These are phyloP conservation scores for Backusella morwellensis DNA, from an alignment of 192 early-diverging fungal genomes.

Conservation along the genomic window DNA sequence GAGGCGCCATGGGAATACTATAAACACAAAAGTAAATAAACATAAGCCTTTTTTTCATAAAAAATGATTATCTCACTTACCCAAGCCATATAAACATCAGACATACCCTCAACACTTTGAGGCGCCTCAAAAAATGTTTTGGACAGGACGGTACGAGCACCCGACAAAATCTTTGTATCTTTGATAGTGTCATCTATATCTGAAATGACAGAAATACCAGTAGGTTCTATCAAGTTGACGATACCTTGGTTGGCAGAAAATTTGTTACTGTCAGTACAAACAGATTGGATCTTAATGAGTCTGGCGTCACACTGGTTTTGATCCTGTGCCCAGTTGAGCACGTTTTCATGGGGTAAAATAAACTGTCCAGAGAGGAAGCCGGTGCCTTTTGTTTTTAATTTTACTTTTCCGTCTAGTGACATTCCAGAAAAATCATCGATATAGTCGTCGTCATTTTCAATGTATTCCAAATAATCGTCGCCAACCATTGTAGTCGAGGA, in stretches of 20 bases:
- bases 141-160: slow-evolving; percentile 59
- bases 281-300: background rate
- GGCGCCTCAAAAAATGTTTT: slow-evolving; percentile 63
- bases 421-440: background rate
- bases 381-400: background rate
- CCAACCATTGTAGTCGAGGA: background rate
- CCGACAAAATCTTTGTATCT: slow-evolving; percentile 68
- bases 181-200: slow-evolving; percentile 56
- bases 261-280: background rate
- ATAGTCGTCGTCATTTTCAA: background rate
- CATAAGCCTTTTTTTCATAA: background rate
- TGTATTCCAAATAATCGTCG: background rate
- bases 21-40: slow-evolving; percentile 12
- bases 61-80: slow-evolving; percentile 10
- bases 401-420: background rate
- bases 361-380: background rate
- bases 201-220: background rate
- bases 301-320: slow-evolving; percentile 13
- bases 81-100: slow-evolving; percentile 49
- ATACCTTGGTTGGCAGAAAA: background rate
- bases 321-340: slow-evolving; percentile 10
- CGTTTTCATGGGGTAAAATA: background rate
- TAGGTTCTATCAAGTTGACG: background rate
- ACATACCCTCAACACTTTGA: slow-evolving; percentile 41
- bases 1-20: slow-evolving; percentile 58